Evolutionary conservation across 345 rosid genomes (phyloP), one percentile per base, ranked within the genome.

Genomic region (Passiflora organensis): DNA sequence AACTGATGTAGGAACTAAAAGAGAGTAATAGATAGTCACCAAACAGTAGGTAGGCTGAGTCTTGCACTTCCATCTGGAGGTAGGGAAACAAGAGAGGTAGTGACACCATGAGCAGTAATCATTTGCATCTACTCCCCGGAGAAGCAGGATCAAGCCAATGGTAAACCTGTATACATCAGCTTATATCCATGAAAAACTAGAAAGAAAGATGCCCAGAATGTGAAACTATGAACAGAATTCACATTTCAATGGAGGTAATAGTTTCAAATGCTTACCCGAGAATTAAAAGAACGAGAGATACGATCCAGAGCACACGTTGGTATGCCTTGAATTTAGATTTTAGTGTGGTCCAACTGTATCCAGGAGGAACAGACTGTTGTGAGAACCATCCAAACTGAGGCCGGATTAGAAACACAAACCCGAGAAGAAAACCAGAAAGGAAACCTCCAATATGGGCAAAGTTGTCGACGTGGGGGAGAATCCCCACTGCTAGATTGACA

Each of bases 391-490:
- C 83, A 57, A 66, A 84, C 66, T 91, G 98, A 1, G 96, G 98
- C 10, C 96, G 96, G 50, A 91, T 82, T 38, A 91, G 61, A 58
- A 91, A 76, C 59, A 91, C 87, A 60, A 91, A 86, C 17, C 98
- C 96, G 32, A 91, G 86, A 32, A 91, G 71, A 66, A 91, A 91
- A 32, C 98, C 98, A 0, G 98, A 62, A 48, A 67, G 70, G 75
- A 91, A 88, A 21, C 98, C 98, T 66, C 98, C 98, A 16, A 91
- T 84, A 37, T 91, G 98, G 62, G 98, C 96, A 72, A 91, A 91
- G 73, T 91, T 91, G 78, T 91, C 98, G 14, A 91, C 94, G 28
- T 90, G 95, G 0, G 98, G 98, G 54, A 91, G 85, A 54, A 86
- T 82, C 62, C 98, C 98, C 5, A 88, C 80, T 15, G 87, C 98